These are phyloP conservation scores for Gossypium turneri DNA, from an alignment of 345 rosid genomes.

Conservation along the genomic window DNA sequence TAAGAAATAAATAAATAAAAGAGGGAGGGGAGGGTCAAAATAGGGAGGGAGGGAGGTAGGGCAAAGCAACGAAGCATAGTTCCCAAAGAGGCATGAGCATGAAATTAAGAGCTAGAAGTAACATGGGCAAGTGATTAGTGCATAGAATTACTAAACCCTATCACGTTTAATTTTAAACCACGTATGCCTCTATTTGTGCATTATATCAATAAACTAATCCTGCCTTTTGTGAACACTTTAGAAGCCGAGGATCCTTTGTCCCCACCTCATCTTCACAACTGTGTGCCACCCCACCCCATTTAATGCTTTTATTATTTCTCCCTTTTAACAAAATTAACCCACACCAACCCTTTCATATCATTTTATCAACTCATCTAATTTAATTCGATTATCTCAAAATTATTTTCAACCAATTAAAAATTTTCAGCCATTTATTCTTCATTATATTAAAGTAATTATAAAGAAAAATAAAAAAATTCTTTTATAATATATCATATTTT, in stretches of 20 bases:
- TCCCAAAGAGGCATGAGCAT: slow-evolving; percentile 31
- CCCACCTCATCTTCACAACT: not conserved
- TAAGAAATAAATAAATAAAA: not conserved
- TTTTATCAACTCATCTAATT: no score
- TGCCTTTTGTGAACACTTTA: not conserved
- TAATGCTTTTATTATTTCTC: not conserved
- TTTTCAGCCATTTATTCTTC: no score
- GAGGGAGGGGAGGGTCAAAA: not conserved
- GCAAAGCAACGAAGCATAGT: slow-evolving; percentile 15
- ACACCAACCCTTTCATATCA: not conserved
- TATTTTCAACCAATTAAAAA: no score
- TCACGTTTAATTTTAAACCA: slow-evolving; percentile 2
- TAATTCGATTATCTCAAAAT: no score
- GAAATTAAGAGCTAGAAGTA: slow-evolving; percentile 30
- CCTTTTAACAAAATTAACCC: not conserved
- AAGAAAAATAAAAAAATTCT: no score
- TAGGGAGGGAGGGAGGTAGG: not conserved
- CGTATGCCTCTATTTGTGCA: not conserved
- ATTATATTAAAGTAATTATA: no score
- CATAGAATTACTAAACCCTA: slow-evolving; percentile 27
- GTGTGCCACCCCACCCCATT: slow-evolving; percentile 13
- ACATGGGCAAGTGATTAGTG: slow-evolving; percentile 34
- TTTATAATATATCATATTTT: no score
- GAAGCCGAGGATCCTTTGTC: not conserved
- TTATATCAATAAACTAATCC: not conserved